Conservation (phyloP, 495 filamentous ascomycete genomes). For the Lindgomyces ingoldianus region DNA sequence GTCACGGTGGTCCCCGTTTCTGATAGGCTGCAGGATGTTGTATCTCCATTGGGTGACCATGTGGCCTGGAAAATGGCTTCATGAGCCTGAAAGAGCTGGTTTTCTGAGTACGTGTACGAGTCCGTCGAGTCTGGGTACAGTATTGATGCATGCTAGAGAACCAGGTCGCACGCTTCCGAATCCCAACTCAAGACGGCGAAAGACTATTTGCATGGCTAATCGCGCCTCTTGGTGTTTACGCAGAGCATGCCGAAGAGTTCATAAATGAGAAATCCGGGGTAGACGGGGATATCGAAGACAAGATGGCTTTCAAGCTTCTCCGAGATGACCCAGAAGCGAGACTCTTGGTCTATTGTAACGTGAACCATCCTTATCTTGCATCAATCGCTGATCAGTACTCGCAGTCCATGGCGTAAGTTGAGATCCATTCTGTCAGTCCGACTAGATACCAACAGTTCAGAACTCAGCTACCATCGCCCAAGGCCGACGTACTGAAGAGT, state of each 20-base stretch:
- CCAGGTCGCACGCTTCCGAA: conserved; percentile 68
- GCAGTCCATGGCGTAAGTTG: conserved; percentile 32
- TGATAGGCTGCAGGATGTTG: conserved; percentile 51
- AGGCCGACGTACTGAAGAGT: conserved; percentile 60
- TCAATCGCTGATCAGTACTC: not conserved
- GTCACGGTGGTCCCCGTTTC: conserved; percentile 59
- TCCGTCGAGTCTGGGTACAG: conserved; percentile 47
- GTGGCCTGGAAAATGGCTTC: conserved; percentile 31
- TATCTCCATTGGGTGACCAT: conserved; percentile 35
- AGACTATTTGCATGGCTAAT: conserved; percentile 72
- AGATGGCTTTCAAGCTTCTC: conserved; percentile 60
- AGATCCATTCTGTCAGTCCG: not conserved
- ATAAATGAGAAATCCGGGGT: conserved; percentile 53
- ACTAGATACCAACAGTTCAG: conserved; percentile 46
- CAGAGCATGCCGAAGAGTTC: conserved; percentile 56
- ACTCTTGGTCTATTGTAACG: conserved; percentile 53
- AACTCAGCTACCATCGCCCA: conserved; percentile 69
- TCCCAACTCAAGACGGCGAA: conserved; percentile 59
- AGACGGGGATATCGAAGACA: conserved; percentile 56
- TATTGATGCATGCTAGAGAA: conserved; percentile 56
- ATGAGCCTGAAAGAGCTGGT: conserved; percentile 31
- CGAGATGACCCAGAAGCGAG: conserved; percentile 61
- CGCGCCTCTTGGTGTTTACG: conserved; percentile 64
- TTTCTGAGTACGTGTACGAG: conserved; percentile 59
- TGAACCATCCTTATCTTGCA: not conserved